Conservation (phyloP, 78 protist species). For the Isochrysis galbana region DNA sequence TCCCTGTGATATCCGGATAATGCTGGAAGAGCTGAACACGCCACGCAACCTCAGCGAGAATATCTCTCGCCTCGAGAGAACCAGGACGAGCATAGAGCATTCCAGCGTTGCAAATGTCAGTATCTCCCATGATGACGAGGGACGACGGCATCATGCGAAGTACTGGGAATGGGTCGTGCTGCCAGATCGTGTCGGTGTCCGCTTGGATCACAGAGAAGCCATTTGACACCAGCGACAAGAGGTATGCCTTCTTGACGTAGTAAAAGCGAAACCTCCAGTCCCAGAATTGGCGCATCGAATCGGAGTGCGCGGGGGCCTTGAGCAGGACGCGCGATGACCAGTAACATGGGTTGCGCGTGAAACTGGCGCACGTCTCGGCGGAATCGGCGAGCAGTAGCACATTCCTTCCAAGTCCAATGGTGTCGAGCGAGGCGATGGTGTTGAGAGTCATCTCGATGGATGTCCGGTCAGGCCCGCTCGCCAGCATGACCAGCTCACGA, state of each 20-base stretch:
- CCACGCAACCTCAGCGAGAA: neutral
- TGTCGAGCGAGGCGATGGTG: neutral
- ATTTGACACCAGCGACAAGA: neutral
- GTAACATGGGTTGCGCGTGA: neutral
- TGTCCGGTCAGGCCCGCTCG: neutral
- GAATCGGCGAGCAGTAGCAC: neutral
- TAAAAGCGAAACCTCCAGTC: neutral
- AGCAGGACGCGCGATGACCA: neutral
- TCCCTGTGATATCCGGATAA: neutral
- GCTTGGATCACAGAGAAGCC: neutral
- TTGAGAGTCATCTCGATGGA: neutral
- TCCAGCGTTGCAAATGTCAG: neutral
- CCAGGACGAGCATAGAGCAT: neutral
- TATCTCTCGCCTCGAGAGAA: neutral
- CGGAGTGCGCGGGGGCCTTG: neutral
- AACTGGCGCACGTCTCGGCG: neutral
- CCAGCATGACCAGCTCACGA: neutral
- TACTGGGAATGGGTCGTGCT: neutral
- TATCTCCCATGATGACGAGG: neutral
- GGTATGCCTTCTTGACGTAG: neutral
- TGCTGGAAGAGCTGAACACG: neutral
- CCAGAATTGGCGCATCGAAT: neutral
- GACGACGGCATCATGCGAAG: neutral
- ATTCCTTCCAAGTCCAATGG: neutral
- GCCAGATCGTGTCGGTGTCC: conserved; percentile 11